These are phyloP conservation scores for Dactylellina drechsleri DNA, from an alignment of 2,329 filamentous ascomycete genomes.

Conservation along the genomic window DNA sequence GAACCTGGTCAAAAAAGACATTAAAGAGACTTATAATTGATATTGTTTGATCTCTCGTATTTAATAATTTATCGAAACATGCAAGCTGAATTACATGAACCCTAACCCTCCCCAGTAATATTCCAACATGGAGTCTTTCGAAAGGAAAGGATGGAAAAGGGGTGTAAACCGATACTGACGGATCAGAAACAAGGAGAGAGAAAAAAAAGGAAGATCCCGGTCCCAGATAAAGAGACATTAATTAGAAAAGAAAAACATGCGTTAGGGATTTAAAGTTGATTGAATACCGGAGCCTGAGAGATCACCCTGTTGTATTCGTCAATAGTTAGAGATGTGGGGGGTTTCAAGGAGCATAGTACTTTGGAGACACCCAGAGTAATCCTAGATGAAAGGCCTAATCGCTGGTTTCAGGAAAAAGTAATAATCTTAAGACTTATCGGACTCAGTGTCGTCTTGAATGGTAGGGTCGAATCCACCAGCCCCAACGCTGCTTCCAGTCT, in stretches of 20 bases:
- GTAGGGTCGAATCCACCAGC: conserved; percentile 46
- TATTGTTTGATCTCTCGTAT: background rate
- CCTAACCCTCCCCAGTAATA: conserved; percentile 9
- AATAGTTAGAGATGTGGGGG: no score
- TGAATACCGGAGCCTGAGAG: no score
- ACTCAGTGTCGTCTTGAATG: conserved; percentile 43
- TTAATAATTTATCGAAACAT: background rate
- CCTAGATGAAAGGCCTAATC: no score
- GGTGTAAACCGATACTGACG: background rate
- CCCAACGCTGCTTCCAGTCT: conserved; percentile 41
- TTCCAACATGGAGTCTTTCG: conserved; percentile 13
- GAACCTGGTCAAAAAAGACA: no score
- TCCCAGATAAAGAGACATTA: background rate
- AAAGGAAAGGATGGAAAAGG: conserved; percentile 14
- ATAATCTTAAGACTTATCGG: conserved; percentile 30
- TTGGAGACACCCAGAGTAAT: no score
- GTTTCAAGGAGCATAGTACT: no score
- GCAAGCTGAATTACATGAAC: conserved; percentile 14
- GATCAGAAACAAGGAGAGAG: conserved; percentile 4
- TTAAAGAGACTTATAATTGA: no score
- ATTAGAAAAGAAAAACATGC: conserved; percentile 6
- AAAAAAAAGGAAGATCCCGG: background rate
- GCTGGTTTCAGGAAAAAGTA: background rate
- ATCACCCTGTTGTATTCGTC: no score
- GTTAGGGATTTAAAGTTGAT: no score